These are phyloP conservation scores for Globisporangium ultimum DNA, from an alignment of 352 stramenopile genomes.

Conservation along the genomic window DNA sequence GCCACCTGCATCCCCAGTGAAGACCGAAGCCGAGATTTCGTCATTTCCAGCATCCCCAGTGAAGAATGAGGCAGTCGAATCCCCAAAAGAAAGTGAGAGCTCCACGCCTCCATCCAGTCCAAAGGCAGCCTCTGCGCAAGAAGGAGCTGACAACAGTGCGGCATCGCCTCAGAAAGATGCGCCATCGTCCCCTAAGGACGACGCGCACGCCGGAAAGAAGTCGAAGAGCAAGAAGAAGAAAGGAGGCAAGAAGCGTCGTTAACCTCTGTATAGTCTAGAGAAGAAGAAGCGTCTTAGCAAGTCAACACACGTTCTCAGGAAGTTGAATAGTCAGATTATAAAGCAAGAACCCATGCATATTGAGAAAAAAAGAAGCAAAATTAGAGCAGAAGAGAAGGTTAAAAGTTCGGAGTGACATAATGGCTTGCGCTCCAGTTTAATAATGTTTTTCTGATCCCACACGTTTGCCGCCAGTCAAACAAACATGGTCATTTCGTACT, in stretches of 20 bases:
- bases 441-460: constrained; percentile 16
- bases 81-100: constrained; percentile 23
- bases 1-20: constrained; percentile 3
- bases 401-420: background rate
- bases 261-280: background rate
- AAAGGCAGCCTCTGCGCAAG: background rate
- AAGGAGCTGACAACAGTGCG: constrained; percentile 17
- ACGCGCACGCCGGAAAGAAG: constrained; percentile 21
- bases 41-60: constrained; percentile 4
- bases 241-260: constrained; percentile 54
- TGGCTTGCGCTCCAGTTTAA: constrained; percentile 11
- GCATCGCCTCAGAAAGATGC: constrained; percentile 16
- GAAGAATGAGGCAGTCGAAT: constrained; percentile 15
- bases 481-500: too few species aligned
- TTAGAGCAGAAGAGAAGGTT: background rate
- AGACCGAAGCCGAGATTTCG: background rate
- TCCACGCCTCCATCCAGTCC: constrained; percentile 7
- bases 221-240: constrained; percentile 62
- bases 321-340: constrained; percentile 1
- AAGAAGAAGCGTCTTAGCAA: background rate
- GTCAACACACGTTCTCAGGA: background rate
- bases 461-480: too few species aligned
- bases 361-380: background rate
- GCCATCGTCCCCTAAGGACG: constrained; percentile 2
- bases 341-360: background rate